Evolutionary conservation across 73 alveolate genomes (phyloP), one percentile per base, ranked within the genome.

Genomic region (Urostyla sp.): DNA sequence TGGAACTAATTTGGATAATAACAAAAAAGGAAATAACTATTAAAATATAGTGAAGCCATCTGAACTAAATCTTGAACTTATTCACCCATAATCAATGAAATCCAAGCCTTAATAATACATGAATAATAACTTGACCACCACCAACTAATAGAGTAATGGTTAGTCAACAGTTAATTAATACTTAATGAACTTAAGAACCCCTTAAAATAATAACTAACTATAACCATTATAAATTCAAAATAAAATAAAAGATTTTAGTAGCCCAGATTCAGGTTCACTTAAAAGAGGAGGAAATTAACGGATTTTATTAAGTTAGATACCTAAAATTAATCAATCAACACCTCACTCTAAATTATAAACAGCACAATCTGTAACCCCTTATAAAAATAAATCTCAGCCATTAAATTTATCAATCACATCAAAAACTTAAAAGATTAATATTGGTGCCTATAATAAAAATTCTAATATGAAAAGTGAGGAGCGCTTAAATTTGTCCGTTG

Each of bases 381-480:
- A 48, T 28, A 69, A 69, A 27, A 69, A 69, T 23, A 69, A 69
- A 46, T 69, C 83, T 48, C 72, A 46, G 20, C 83, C 83, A 5
- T 59, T 36, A 1, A 69, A 69, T 69, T 37, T 69, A 24, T 69
- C 83, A 15, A 46, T 69, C 24, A 46, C 18, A 48, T 20, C 50
- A 2, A 63, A 63, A 23, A 63, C 79, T 38, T 60, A 57, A 10
- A 63, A 63, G 44, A 69, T 34, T 35, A 13, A 27, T 15, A 69
- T 69, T 32, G 27, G 49, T 11, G 48, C 52, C 52, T 16, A 69
- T 16, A 69, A 69, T 13, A 45, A 69, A 48, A 13, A 37, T 11
- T 3, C 48, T 3, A 32, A 32, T 13, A 45, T 24, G 13, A 37
- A n/a, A 38, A 23, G 61, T 1, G 79, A 63, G 7, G 79, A 49